phyloP scores from a whole-genome alignment of 2,329 filamentous ascomycete genomes.

The Alternaria alternata region DNA sequence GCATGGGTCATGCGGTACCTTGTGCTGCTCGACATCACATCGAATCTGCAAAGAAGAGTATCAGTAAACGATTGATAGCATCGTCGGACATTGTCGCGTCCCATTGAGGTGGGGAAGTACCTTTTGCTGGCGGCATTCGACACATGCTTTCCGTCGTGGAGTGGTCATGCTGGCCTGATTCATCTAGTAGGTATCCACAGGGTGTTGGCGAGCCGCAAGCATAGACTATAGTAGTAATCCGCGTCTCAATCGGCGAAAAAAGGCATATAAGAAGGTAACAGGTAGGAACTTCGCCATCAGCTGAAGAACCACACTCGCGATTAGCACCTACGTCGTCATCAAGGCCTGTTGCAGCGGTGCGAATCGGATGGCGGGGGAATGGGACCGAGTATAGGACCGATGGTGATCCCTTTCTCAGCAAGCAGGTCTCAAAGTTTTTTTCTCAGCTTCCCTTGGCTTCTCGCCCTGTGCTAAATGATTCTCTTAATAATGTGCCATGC shows the following conservation, averaged over 20 bases:
- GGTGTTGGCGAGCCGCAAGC: conserved; percentile 26
- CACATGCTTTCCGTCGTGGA: conserved; percentile 48
- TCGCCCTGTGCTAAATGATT: conserved; percentile 27
- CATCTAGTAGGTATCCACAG: conserved; percentile 33
- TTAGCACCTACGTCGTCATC: conserved; percentile 46
- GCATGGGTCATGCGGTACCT: conserved; percentile 48
- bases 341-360: conserved; percentile 35
- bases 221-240: conserved; percentile 26
- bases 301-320: conserved; percentile 27
- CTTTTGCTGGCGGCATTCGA: conserved; percentile 51
- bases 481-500: conserved; percentile 34
- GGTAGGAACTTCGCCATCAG: conserved; percentile 28
- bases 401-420: conserved; percentile 27
- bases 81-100: conserved; percentile 7
- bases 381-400: conserved; percentile 40
- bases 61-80: conserved; percentile 20
- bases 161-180: conserved; percentile 41
- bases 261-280: conserved; percentile 32
- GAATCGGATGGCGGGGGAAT: conserved; percentile 46
- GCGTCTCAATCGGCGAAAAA: conserved; percentile 37
- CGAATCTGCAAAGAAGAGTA: conserved; percentile 40
- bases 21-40: conserved; percentile 50
- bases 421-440: conserved; percentile 26
- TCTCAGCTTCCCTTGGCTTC: conserved; percentile 16
- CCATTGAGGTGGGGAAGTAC: conserved; percentile 26